Base-by-base conservation (phyloP, 2,329 filamentous ascomycete genomes). In the Macroventuria anomochaeta region DNA sequence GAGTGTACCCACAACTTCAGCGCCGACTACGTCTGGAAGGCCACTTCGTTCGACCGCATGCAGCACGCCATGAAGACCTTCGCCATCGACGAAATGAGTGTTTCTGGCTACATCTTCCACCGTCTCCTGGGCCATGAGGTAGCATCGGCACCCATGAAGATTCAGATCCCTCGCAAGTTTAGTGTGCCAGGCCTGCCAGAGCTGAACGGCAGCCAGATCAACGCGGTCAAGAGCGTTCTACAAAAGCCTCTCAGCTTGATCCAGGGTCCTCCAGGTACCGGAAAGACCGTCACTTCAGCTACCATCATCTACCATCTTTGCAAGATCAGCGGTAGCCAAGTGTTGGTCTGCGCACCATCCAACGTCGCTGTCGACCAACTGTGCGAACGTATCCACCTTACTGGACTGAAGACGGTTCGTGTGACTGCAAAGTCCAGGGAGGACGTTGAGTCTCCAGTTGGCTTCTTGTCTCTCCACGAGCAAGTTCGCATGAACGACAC, bases 41-140 rank as follows among this genome's bases (percentile, higher is more conserved):
- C 96, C 12, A 99, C 96, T 0, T 97, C 93, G 0, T 99, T 99
- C 73, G 95, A 99, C 71, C 93, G 95, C 59, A 99, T 99, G 95
- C 95, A 99, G 75, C 86, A 93, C 62, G 96, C 95, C 48, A 97
- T 99, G 93, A 97, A 97, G 82, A 97, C 91, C 0, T 99, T 99
- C 72, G 95, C 95, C 5, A 87, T 97, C 37, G 93, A 99, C 65
- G 95, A 99, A 76, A 90, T 96, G 89, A 97, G 93, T 70, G 93
- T 99, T 36, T 97, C 95, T 18, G 95, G 95, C 31, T 99, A 97
- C 77, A 96, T 99, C 61, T 99, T 97, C 80, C 95, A 99, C 75
- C 95, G 95, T 62, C 84, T 99, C 18, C 85, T 99, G 26, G 95
- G 95, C 47, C 92, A 97, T 69, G 93, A 97, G 72, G 95, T 97